Conservation (phyloP, 306 rosid species). For the Quercus gilva region DNA sequence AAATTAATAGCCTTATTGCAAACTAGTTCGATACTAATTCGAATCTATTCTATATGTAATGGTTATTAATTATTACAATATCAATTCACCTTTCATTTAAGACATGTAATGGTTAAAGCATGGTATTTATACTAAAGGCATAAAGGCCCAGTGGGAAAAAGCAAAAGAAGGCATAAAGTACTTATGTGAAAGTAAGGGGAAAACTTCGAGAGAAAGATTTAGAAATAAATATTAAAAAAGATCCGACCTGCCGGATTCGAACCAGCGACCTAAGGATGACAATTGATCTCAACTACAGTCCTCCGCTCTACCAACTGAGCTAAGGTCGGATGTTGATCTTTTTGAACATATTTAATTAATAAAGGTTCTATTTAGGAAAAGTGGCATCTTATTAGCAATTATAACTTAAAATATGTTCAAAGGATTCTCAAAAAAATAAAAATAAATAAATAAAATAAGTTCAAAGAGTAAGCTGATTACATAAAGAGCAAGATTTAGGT, state of each 20-base stretch:
- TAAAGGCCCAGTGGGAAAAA: background rate
- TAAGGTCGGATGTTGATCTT: background rate
- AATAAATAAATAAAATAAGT: no score
- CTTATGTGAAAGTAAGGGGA: background rate
- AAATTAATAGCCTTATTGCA: background rate
- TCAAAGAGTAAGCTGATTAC: no score
- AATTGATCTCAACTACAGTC: background rate
- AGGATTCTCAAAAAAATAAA: no score
- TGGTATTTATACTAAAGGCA: background rate
- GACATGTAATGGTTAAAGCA: background rate
- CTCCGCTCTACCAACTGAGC: constrained; percentile 21
- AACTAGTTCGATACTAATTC: no score
- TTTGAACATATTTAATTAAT: no score
- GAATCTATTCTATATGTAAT: background rate
- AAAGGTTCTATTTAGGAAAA: no score
- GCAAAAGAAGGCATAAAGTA: background rate
- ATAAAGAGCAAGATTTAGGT: no score
- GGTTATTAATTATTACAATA: background rate
- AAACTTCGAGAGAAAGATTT: no score
- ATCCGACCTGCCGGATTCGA: constrained; percentile 12
- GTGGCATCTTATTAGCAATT: no score
- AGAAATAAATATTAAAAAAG: background rate
- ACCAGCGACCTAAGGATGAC: constrained; percentile 29
- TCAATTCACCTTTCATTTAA: background rate
- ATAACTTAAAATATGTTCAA: no score